These are phyloP conservation scores for Castanopsis chinensis DNA, from an alignment of 306 rosid species.

Conservation along the genomic window DNA sequence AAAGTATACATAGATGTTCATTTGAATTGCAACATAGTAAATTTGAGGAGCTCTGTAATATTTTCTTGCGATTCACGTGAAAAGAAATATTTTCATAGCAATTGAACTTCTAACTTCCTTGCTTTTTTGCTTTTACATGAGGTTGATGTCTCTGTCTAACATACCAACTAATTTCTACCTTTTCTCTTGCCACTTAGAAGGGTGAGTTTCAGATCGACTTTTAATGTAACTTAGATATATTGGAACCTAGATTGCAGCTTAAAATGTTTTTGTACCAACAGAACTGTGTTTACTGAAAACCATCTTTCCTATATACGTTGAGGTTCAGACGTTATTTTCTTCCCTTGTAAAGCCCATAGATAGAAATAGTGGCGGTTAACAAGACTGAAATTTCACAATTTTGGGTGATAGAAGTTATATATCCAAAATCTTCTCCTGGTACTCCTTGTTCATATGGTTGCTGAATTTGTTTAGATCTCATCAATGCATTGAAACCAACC, in stretches of 20 bases:
- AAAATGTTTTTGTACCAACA: not conserved
- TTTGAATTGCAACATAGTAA: not conserved
- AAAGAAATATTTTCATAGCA: not conserved
- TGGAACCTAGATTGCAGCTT: not conserved
- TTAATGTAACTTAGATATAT: not conserved
- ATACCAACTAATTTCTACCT: not conserved
- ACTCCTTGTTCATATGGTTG: not conserved
- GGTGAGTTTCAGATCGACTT: not conserved
- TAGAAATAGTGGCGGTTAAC: not conserved
- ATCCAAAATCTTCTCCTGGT: not conserved
- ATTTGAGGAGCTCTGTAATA: not conserved
- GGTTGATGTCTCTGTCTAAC: not conserved
- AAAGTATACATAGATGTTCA: too few relatives aligned
- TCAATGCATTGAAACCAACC: not conserved
- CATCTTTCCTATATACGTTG: not conserved
- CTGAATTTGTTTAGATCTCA: not conserved
- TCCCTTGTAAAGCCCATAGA: not conserved
- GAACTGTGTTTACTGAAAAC: not conserved
- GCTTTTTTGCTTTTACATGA: not conserved
- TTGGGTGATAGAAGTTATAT: not conserved
- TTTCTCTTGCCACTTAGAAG: not conserved
- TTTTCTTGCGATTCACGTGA: not conserved
- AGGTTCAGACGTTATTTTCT: not conserved
- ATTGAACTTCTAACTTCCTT: not conserved
- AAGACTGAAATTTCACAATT: not conserved